These are phyloP conservation scores for Globisporangium iwayamae DNA, from an alignment of 352 stramenopile genomes.

Conservation along the genomic window DNA sequence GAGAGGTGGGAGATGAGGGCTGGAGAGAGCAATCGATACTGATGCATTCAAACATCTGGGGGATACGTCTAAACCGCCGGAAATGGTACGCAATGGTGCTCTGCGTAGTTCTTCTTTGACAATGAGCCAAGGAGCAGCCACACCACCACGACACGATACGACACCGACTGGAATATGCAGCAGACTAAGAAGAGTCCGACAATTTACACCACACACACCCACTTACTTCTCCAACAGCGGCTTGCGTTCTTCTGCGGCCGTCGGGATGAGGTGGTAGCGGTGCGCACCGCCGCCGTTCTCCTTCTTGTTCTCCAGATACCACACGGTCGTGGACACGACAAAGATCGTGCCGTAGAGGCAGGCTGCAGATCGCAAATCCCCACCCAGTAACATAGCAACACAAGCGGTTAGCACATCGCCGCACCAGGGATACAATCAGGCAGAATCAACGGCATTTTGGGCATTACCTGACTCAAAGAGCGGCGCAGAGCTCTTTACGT, in stretches of 20 bases:
- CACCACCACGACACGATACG: neutral
- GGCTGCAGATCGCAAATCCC: slow-evolving; percentile 22
- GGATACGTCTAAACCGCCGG: slow-evolving; percentile 1
- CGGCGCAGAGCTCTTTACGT: slow-evolving; percentile 49
- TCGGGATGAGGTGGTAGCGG: slow-evolving; percentile 43
- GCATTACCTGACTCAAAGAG: slow-evolving; percentile 57
- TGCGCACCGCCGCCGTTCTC: slow-evolving; percentile 19
- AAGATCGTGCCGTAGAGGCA: slow-evolving; percentile 71
- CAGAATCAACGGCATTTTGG: neutral
- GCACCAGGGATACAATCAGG: neutral
- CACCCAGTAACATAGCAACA: no score
- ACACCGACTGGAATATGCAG: slow-evolving; percentile 1
- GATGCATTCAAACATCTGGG: slow-evolving; percentile 10
- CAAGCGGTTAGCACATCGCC: neutral
- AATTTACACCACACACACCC: neutral
- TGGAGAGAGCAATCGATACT: neutral
- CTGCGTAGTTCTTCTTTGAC: neutral
- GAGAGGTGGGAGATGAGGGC: neutral
- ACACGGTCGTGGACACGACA: slow-evolving; percentile 60
- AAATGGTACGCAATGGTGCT: neutral
- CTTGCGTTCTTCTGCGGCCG: slow-evolving; percentile 54
- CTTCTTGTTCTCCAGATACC: slow-evolving; percentile 71
- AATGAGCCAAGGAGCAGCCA: neutral
- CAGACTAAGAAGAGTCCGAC: neutral
- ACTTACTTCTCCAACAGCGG: slow-evolving; percentile 55